Evolutionary conservation across 2,329 filamentous ascomycete genomes (phyloP).

Genomic region (Rutstroemia sp.): DNA sequence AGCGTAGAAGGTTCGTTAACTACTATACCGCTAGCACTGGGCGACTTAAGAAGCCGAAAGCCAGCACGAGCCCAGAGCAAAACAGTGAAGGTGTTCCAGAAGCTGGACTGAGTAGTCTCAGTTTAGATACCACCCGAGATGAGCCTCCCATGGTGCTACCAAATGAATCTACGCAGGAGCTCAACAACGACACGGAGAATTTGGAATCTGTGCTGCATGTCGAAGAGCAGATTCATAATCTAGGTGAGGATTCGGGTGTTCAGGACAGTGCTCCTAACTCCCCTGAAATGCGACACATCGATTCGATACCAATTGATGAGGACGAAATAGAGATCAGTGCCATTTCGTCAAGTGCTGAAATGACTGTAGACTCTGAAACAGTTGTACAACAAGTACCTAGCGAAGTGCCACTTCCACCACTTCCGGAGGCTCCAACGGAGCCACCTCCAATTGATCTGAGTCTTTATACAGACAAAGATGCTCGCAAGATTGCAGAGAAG

Average conservation of each 20-base stretch:
- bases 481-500: constrained; percentile 61
- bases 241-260: constrained; percentile 23
- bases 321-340: constrained; percentile 12
- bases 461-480: constrained; percentile 54
- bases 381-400: constrained; percentile 26
- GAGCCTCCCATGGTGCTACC: constrained; percentile 36
- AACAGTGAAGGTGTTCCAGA: constrained; percentile 17
- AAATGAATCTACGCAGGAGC: background rate
- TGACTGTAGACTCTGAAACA: background rate
- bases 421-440: constrained; percentile 45
- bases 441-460: constrained; percentile 50
- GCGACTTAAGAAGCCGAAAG: constrained; percentile 46
- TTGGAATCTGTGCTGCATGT: constrained; percentile 27
- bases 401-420: constrained; percentile 35
- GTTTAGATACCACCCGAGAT: background rate
- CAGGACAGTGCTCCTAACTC: constrained; percentile 20
- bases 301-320: constrained; percentile 34
- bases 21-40: constrained; percentile 87
- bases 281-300: constrained; percentile 31
- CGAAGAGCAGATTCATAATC: constrained; percentile 23
- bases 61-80: constrained; percentile 12
- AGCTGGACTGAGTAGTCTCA: constrained; percentile 21
- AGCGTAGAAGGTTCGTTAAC: constrained; percentile 71
- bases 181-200: constrained; percentile 27
- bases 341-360: background rate